These are phyloP conservation scores for Stylosanthes scabra DNA, from an alignment of 331 rosid species.

Conservation along the genomic window DNA sequence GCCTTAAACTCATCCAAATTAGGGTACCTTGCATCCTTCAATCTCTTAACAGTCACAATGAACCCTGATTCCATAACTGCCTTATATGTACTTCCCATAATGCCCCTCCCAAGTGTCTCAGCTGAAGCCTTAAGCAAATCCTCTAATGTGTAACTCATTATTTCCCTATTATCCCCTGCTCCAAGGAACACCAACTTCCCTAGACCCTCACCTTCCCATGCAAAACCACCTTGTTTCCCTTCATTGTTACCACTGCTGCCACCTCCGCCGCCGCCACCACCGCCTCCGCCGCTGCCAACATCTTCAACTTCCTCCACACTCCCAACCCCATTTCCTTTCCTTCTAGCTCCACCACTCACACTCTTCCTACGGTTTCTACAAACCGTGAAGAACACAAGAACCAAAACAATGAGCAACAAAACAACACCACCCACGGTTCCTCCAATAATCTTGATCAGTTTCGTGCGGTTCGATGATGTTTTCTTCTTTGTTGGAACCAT, in stretches of 20 bases:
- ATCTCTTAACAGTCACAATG: conserved; percentile 86
- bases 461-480: conserved; percentile 38
- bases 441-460: conserved; percentile 56
- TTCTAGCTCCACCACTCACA: conserved; percentile 36
- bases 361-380: conserved; percentile 44
- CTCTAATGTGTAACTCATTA: conserved; percentile 88
- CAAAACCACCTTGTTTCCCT: conserved; percentile 66
- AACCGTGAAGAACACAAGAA: conserved; percentile 41
- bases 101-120: conserved; percentile 90
- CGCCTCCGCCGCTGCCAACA: not conserved
- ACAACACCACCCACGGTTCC: conserved; percentile 67
- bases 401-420: conserved; percentile 36
- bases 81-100: conserved; percentile 84
- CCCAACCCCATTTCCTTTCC: conserved; percentile 38
- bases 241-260: conserved; percentile 60
- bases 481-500: not conserved
- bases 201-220: conserved; percentile 90
- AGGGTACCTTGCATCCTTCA: conserved; percentile 87
- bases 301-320: conserved; percentile 28
- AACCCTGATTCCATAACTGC: conserved; percentile 98
- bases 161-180: conserved; percentile 81
- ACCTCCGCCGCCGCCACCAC: conserved; percentile 32
- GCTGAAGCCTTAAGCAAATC: conserved; percentile 91
- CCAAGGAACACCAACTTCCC: conserved; percentile 97
- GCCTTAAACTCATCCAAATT: conserved; percentile 63